These are phyloP conservation scores for Saccharomycopsis oosterbeekiorum DNA, from an alignment of 805 yeast species.

Conservation along the genomic window DNA sequence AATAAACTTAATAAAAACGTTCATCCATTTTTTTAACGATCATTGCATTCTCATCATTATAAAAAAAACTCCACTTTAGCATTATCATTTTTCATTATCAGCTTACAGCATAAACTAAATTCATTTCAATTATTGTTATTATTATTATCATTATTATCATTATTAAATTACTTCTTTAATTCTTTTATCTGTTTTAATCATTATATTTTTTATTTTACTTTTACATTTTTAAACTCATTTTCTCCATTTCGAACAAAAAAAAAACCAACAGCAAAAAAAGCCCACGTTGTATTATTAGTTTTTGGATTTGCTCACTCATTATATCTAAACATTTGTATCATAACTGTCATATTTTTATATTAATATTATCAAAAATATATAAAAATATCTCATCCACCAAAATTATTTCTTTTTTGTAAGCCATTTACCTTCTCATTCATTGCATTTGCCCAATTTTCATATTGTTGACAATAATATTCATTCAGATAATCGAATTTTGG, in stretches of 20 bases:
- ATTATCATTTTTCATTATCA: not conserved
- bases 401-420: not conserved
- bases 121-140: not conserved
- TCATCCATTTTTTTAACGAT: not conserved
- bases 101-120: not conserved
- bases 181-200: not conserved
- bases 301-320: not conserved
- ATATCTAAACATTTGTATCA: not conserved
- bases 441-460: slow-evolving; percentile 10
- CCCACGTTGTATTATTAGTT: not conserved
- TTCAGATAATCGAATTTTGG: slow-evolving; percentile 12
- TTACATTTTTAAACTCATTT: not conserved
- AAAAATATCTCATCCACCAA: not conserved
- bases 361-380: not conserved
- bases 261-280: not conserved
- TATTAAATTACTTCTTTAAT: not conserved
- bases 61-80: not conserved
- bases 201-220: not conserved
- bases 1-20: too few relatives aligned
- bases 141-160: not conserved
- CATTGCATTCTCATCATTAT: not conserved
- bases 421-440: not conserved
- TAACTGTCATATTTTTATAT: not conserved
- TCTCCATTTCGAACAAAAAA: not conserved
- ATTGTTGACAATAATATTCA: slow-evolving; percentile 4